These are phyloP conservation scores for Gilbertella persicaria DNA, from an alignment of 371 early-diverging fungal species.

Conservation along the genomic window DNA sequence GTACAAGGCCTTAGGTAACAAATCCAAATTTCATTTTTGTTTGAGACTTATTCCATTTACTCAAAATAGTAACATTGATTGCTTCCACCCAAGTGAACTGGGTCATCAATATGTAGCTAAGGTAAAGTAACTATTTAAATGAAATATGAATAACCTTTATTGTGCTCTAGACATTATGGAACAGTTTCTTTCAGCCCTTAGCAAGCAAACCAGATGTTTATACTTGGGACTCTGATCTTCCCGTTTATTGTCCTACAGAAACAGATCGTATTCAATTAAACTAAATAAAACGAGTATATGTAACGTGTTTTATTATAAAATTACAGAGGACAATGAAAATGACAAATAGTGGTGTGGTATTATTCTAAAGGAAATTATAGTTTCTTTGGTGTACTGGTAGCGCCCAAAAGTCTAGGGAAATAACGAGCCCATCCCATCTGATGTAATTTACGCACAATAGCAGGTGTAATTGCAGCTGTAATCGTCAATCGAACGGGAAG, in stretches of 20 bases:
- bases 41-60: background rate
- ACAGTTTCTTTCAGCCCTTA: slow-evolving; percentile 7
- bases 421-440: slow-evolving; percentile 41
- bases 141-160: background rate
- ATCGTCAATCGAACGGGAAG: slow-evolving; percentile 45
- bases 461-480: slow-evolving; percentile 52
- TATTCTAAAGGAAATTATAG: background rate
- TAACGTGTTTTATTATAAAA: too few relatives aligned
- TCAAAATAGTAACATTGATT: slow-evolving; percentile 29
- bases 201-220: slow-evolving; percentile 30
- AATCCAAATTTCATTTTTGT: background rate
- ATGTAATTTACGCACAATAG: slow-evolving; percentile 45
- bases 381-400: slow-evolving; percentile 14
- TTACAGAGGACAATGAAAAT: too few relatives aligned
- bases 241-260: slow-evolving; percentile 43
- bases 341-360: too few relatives aligned
- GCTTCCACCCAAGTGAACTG: slow-evolving; percentile 36
- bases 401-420: slow-evolving; percentile 35
- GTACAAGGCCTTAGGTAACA: slow-evolving; percentile 43
- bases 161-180: background rate
- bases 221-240: slow-evolving; percentile 17
- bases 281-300: too few relatives aligned
- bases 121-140: slow-evolving; percentile 19
- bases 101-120: slow-evolving; percentile 35
- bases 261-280: slow-evolving; percentile 35